Conservation (phyloP, 768 basidiomycete genomes). For the Boletellus ananas region DNA sequence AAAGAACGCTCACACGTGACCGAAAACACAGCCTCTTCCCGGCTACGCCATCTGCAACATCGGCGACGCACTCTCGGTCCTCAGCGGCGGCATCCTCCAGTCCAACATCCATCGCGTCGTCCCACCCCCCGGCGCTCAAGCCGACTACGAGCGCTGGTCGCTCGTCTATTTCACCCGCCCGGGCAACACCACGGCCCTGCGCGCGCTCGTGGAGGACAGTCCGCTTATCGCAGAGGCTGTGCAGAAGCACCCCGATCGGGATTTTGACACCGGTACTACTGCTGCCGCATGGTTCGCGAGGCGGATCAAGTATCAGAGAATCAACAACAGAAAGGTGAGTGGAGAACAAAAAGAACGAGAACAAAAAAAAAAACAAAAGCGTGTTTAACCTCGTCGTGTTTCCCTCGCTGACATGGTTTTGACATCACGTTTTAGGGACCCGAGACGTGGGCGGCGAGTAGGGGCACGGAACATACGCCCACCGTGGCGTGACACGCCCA, state of each 20-base stretch:
- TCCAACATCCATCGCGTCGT: constrained; percentile 65
- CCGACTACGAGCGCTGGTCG: constrained; percentile 54
- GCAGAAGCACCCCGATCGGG: constrained; percentile 34
- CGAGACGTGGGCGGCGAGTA: constrained; percentile 29
- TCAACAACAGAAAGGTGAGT: constrained; percentile 41
- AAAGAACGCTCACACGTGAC: neutral
- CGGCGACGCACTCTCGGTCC: constrained; percentile 58
- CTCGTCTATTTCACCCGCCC: constrained; percentile 68
- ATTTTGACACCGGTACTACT: constrained; percentile 35
- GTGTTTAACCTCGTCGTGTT: too few species aligned
- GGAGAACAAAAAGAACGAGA: neutral
- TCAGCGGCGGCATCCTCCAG: constrained; percentile 60
- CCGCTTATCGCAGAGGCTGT: constrained; percentile 44
- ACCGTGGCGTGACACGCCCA: constrained; percentile 9
- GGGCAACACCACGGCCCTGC: constrained; percentile 47
- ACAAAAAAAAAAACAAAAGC: too few species aligned
- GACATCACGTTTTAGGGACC: constrained; percentile 20
- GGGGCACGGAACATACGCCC: constrained; percentile 29
- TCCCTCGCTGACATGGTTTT: neutral
- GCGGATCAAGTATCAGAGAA: constrained; percentile 38
- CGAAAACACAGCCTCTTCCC: constrained; percentile 43
- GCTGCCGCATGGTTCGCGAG: constrained; percentile 41
- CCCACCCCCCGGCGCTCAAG: constrained; percentile 58
- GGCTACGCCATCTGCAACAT: constrained; percentile 59
- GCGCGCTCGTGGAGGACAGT: constrained; percentile 51